Conservation (phyloP, 1,284 basidiomycete species). For the Volvariella volvacea region DNA sequence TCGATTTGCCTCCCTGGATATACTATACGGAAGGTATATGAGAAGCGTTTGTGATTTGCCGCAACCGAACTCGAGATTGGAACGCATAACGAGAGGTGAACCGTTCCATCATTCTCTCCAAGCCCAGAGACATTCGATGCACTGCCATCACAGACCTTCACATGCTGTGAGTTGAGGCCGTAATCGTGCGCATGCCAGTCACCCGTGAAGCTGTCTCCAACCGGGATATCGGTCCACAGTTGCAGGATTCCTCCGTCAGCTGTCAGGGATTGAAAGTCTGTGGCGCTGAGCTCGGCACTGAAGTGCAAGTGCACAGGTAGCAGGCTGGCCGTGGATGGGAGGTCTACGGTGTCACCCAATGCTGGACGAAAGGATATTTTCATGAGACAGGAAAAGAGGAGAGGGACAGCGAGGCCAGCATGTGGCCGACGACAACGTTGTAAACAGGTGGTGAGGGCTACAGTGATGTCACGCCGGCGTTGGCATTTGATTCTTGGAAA, state of each 20-base stretch:
- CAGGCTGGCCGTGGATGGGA: conserved; percentile 15
- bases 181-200: conserved; percentile 38
- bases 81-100: not conserved
- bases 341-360: conserved; percentile 21
- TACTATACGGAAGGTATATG: conserved; percentile 8
- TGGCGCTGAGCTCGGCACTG: conserved; percentile 24
- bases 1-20: conserved; percentile 7
- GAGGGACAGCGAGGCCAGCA: not conserved
- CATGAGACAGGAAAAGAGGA: not conserved
- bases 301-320: conserved; percentile 26
- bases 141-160: no score
- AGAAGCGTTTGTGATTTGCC: not conserved
- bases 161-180: no score
- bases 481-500: not conserved
- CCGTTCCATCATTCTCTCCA: not conserved
- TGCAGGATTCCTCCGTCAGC: conserved; percentile 30
- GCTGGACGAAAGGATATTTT: conserved; percentile 28
- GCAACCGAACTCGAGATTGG: not conserved
- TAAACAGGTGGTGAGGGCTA: no score
- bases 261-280: conserved; percentile 26
- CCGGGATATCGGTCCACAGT: conserved; percentile 39
- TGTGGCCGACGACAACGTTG: not conserved
- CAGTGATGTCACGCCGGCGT: no score
- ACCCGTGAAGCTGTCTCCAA: conserved; percentile 15
- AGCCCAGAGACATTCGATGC: not conserved